Conservation (phyloP, 352 stramenopile genomes). For the Globisporangium cystogenes region DNA sequence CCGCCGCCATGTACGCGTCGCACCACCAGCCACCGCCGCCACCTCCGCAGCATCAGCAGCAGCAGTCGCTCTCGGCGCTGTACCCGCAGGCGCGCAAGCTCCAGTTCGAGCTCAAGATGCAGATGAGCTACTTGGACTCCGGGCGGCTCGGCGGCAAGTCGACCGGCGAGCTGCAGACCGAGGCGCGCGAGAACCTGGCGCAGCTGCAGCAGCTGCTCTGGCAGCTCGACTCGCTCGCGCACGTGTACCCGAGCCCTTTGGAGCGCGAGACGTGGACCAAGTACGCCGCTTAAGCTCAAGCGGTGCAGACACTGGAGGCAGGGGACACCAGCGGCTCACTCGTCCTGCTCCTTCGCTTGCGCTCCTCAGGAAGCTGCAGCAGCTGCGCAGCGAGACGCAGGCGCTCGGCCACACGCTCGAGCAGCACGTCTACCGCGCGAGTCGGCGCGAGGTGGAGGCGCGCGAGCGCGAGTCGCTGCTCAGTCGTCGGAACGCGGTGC, state of each 20-base stretch:
- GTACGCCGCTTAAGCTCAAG: slow-evolving; percentile 14
- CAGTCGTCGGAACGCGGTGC: slow-evolving; percentile 48
- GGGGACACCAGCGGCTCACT: no score
- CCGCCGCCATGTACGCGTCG: slow-evolving; percentile 7
- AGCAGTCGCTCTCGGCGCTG: slow-evolving; percentile 59
- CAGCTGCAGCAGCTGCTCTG: slow-evolving; percentile 70
- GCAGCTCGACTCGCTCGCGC: slow-evolving; percentile 78
- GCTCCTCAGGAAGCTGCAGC: slow-evolving; percentile 47
- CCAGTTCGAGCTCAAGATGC: slow-evolving; percentile 88
- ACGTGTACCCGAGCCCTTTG: slow-evolving; percentile 35
- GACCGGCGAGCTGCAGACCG: slow-evolving; percentile 54
- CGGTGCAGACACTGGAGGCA: not conserved
- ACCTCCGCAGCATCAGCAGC: slow-evolving; percentile 8
- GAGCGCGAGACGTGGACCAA: slow-evolving; percentile 79
- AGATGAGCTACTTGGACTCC: slow-evolving; percentile 82
- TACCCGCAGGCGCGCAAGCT: slow-evolving; percentile 80
- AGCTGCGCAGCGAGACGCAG: slow-evolving; percentile 69
- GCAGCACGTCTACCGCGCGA: slow-evolving; percentile 72
- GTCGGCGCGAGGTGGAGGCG: slow-evolving; percentile 55
- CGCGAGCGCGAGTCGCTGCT: slow-evolving; percentile 74
- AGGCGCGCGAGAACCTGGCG: slow-evolving; percentile 68
- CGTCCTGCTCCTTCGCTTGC: no score
- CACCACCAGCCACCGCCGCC: slow-evolving; percentile 1
- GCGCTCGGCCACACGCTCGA: slow-evolving; percentile 61
- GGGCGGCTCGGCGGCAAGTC: slow-evolving; percentile 39